Base-by-base conservation (phyloP, 192 early-diverging fungal genomes). In the Linnemannia hyalina region DNA sequence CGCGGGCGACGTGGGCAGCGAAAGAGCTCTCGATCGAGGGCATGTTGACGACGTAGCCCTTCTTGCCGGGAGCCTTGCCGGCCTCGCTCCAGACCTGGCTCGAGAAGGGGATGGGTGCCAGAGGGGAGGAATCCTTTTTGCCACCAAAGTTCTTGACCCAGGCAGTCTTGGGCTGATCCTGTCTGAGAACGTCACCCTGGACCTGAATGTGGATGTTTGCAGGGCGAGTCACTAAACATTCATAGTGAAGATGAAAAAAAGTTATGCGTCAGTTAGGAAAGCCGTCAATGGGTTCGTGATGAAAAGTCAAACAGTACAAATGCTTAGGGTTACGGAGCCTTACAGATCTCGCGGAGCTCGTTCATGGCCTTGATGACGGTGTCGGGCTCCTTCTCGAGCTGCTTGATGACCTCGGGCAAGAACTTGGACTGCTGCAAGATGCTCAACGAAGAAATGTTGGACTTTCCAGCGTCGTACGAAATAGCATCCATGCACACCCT, bases 11-110 rank as follows among this genome's bases (percentile, higher is more conserved):
- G 75, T 93, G 92, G 1, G 88, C 55, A 11, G 92, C 90, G 69
- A 90, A 93, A 2, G 89, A 88, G 54, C 90, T 91, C 88, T 93
- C 92, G 60, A 93, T 93, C 2, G 91, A 82, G 29, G 92, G 89
- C 75, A 93, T 76, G 63, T 83, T 88, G n/a, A 92, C 88, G 23
- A 93, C 84, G 70, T 82, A 80, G 20, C 89, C 89, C 68, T 80
- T 83, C 23, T 88, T 86, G 11, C 89, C 89, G 68, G 89, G 89
- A 18, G 63, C 32, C 60, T 78, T 75, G 29, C 89, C 89, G 72
- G 69, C 49, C 70, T 88, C 75, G 76, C 87, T 90, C 81, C 88
- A 88, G 6, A 90, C 81, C 76, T 81, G 73, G 38, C 88, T 84
- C 35, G 89, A 81, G 47, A 87, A 86, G 7, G 83, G 88, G n/a